Evolutionary conservation across 306 rosid species (phyloP).

Genomic region (Begonia peltatifolia): DNA sequence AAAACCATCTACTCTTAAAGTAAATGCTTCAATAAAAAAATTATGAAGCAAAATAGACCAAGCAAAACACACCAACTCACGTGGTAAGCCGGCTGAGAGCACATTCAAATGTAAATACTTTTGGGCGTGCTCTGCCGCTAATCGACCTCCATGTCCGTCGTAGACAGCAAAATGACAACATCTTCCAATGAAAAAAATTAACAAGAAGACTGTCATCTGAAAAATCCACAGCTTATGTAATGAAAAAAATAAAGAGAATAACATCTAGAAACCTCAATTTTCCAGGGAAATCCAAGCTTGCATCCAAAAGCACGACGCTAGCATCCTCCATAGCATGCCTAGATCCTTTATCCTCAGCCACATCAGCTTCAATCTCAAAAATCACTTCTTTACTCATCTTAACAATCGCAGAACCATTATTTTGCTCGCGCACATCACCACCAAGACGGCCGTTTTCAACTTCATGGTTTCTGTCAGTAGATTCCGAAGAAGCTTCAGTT

Average conservation of each 20-base stretch:
- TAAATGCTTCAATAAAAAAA: conserved; percentile 13
- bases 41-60: conserved; percentile 39
- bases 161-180: conserved; percentile 82
- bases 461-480: background rate
- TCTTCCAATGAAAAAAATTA: conserved; percentile 20
- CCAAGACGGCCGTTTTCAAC: background rate
- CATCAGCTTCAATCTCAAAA: conserved; percentile 63
- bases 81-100: conserved; percentile 87
- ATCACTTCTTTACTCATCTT: conserved; percentile 14
- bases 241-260: background rate
- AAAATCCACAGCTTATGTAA: background rate
- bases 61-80: conserved; percentile 98
- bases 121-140: conserved; percentile 78
- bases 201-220: too few species aligned
- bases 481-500: conserved; percentile 10
- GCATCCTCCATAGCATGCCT: conserved; percentile 84
- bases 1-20: background rate
- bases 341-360: conserved; percentile 71
- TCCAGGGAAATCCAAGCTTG: conserved; percentile 39
- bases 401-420: conserved; percentile 1
- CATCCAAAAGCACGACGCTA: conserved; percentile 54
- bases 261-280: conserved; percentile 40
- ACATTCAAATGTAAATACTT: conserved; percentile 64
- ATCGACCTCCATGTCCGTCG: conserved; percentile 91
- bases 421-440: conserved; percentile 2